A percentile compares a stretch with the other conserved stretches of the same genome.
Conservation (phyloP, 1,284 basidiomycete species). For the Hypsizygus ulmarius region DNA sequence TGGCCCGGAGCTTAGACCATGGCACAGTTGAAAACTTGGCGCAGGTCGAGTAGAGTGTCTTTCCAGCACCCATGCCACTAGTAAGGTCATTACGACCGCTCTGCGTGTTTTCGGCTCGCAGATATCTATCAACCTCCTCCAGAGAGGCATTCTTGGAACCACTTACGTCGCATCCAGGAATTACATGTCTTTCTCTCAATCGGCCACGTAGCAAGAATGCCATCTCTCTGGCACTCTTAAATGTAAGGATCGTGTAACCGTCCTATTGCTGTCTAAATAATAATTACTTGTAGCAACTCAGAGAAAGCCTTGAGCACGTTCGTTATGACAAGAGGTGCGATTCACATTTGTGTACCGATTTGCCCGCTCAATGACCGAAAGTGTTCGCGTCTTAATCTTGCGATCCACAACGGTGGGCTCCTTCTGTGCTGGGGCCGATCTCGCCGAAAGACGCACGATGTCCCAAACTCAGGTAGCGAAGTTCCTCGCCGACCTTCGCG, state of each 20-base stretch:
- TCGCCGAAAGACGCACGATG: conserved; percentile 85
- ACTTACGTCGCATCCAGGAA: conserved; percentile 45
- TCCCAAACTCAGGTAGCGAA: conserved; percentile 67
- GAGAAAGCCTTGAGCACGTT: conserved; percentile 65
- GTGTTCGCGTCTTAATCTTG: conserved; percentile 76
- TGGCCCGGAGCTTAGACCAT: too few species aligned
- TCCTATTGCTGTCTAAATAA: conserved; percentile 8
- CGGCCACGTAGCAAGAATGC: conserved; percentile 88
- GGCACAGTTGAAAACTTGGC: too few species aligned
- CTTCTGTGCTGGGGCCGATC: conserved; percentile 93
- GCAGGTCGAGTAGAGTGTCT: too few species aligned
- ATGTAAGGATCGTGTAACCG: conserved; percentile 38
- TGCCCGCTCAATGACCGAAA: conserved; percentile 26
- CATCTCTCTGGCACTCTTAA: conserved; percentile 73
- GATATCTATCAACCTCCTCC: conserved; percentile 16
- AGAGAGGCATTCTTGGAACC: conserved; percentile 59
- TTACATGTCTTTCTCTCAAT: conserved; percentile 73
- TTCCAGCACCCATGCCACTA: background rate
- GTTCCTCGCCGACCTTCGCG: conserved; percentile 79
- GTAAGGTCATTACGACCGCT: background rate
- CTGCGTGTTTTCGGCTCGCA: conserved; percentile 1
- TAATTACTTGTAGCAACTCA: conserved; percentile 56
- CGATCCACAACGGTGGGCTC: conserved; percentile 71
- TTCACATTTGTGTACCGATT: conserved; percentile 3
- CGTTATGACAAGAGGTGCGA: conserved; percentile 64